phyloP scores from a whole-genome alignment of 176 grass and related monocot genomes.

The Carex kokanica region DNA sequence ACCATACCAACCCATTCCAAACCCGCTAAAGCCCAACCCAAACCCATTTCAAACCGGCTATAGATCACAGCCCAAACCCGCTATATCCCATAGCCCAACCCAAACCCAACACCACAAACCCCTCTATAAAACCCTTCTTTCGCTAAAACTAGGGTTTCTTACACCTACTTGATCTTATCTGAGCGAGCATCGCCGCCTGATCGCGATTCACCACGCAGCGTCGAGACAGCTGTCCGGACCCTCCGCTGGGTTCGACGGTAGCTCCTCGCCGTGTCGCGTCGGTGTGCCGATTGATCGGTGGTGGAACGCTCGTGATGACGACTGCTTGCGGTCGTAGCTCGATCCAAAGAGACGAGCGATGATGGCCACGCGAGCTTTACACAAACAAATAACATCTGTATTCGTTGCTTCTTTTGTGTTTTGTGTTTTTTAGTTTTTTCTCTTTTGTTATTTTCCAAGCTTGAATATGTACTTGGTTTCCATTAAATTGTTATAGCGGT shows the following conservation, averaged over 20 bases:
- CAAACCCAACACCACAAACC: not conserved
- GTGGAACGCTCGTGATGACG: not conserved
- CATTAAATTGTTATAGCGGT: not conserved
- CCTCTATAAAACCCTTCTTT: not conserved
- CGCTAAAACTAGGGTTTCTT: not conserved
- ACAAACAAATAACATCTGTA: not conserved
- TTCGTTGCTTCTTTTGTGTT: not conserved
- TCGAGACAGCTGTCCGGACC: not conserved
- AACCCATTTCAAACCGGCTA: not conserved
- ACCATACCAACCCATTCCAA: not conserved
- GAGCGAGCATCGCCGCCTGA: constrained; percentile 12
- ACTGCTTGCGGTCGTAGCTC: constrained; percentile 5
- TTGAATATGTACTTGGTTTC: not conserved
- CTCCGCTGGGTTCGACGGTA: not conserved
- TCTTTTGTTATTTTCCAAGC: not conserved
- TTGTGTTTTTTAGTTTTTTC: not conserved
- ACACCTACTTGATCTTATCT: constrained; percentile 26
- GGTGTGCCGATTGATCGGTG: not conserved
- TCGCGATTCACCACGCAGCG: not conserved
- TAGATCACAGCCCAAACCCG: not conserved
- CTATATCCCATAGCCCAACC: not conserved
- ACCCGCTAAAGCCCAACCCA: not conserved
- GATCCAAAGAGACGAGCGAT: constrained; percentile 22
- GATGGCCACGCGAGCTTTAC: constrained; percentile 9
- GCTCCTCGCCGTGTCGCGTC: not conserved